Conservation (phyloP, 2,329 filamentous ascomycete genomes). For the Thelonectria discophora region DNA sequence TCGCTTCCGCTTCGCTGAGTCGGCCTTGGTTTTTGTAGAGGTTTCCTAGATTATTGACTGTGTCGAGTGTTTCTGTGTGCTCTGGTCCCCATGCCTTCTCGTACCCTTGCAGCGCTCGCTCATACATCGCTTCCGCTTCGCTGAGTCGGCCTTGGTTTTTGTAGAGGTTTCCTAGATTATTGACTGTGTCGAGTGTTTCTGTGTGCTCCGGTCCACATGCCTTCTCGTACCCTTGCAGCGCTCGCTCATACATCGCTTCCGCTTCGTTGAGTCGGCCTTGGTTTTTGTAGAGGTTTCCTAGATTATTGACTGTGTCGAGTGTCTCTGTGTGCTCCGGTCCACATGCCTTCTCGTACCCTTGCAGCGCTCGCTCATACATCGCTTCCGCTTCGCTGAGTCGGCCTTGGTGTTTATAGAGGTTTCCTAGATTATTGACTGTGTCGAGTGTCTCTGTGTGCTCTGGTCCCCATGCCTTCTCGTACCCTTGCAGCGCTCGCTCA, state of each 20-base stretch:
- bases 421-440: neutral
- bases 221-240: conserved; percentile 32
- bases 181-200: conserved; percentile 36
- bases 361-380: neutral
- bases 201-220: conserved; percentile 25
- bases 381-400: conserved; percentile 39
- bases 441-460: neutral
- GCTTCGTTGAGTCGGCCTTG: conserved; percentile 13
- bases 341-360: too few species aligned
- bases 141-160: too few species aligned
- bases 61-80: too few species aligned
- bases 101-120: too few species aligned
- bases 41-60: too few species aligned
- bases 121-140: too few species aligned
- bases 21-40: too few species aligned
- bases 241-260: conserved; percentile 25
- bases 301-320: neutral
- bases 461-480: too few species aligned
- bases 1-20: too few species aligned
- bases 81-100: too few species aligned
- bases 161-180: conserved; percentile 43
- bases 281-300: too few species aligned
- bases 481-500: too few species aligned
- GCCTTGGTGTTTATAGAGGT: conserved; percentile 15
- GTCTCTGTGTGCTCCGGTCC: neutral